Evolutionary conservation across 2,329 filamentous ascomycete genomes (phyloP).

Genomic region (Phaeosphaeriaceae sp.): DNA sequence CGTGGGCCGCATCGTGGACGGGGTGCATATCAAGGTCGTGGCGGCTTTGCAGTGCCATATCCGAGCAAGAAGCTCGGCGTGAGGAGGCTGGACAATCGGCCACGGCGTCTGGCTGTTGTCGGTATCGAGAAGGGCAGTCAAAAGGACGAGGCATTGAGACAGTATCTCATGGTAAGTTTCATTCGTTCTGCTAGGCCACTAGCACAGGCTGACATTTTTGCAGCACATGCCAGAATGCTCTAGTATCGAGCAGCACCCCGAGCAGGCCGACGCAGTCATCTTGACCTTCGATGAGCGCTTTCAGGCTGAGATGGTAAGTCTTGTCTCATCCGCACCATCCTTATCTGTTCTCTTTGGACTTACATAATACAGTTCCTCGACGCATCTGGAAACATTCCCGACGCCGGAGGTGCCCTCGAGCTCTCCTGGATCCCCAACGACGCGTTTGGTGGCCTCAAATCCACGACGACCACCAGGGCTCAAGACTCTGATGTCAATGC

Average conservation of each 20-base stretch:
- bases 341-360: too few relatives aligned
- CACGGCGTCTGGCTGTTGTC: conserved; percentile 71
- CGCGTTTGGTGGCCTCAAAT: conserved; percentile 22
- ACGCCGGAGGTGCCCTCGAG: conserved; percentile 68
- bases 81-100: conserved; percentile 76
- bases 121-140: conserved; percentile 68
- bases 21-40: conserved; percentile 53
- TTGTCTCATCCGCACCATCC: too few relatives aligned
- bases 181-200: neutral
- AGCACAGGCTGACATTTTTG: conserved; percentile 2
- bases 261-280: conserved; percentile 48
- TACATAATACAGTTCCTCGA: conserved; percentile 56
- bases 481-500: neutral
- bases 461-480: conserved; percentile 2
- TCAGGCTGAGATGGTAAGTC: conserved; percentile 68
- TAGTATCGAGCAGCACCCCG: conserved; percentile 48
- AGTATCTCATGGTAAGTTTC: conserved; percentile 67
- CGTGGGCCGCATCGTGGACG: conserved; percentile 15
- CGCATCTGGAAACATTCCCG: conserved; percentile 66
- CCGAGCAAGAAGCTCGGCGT: conserved; percentile 54
- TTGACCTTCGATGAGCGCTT: conserved; percentile 56
- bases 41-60: conserved; percentile 38
- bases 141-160: conserved; percentile 73
- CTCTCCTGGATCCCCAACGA: conserved; percentile 67
- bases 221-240: conserved; percentile 49